These are phyloP conservation scores for Ganoderma sinense DNA, from an alignment of 1,284 basidiomycete genomes.

Conservation along the genomic window DNA sequence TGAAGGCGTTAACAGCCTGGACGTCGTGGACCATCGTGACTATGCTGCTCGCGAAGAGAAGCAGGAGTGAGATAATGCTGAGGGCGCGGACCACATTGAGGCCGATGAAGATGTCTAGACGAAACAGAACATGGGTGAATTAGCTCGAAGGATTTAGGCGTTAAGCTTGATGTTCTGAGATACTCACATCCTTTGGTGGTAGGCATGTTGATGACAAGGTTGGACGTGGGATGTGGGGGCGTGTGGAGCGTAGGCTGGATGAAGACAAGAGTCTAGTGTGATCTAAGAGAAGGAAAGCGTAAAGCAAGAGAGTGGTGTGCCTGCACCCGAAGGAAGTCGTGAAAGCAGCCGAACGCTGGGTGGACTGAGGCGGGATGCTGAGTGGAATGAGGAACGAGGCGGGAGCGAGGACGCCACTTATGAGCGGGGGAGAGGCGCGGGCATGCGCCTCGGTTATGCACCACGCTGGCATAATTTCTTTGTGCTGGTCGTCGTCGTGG, in stretches of 20 bases:
- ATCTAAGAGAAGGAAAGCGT: slow-evolving; percentile 19
- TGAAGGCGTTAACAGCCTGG: slow-evolving; percentile 75
- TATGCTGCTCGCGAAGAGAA: slow-evolving; percentile 85
- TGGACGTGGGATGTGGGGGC: neutral
- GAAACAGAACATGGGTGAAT: neutral
- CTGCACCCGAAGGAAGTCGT: slow-evolving; percentile 23
- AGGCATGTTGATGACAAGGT: slow-evolving; percentile 12
- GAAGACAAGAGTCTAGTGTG: neutral
- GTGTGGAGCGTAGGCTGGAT: neutral
- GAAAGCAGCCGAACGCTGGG: slow-evolving; percentile 9
- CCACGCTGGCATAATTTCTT: slow-evolving; percentile 13
- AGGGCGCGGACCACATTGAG: slow-evolving; percentile 82
- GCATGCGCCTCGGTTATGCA: slow-evolving; percentile 2
- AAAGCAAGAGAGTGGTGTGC: slow-evolving; percentile 24
- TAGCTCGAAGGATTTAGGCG: neutral
- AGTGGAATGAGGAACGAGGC: slow-evolving; percentile 19
- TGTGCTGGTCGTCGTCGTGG: slow-evolving; percentile 14
- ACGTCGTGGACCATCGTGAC: slow-evolving; percentile 83
- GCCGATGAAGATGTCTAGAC: slow-evolving; percentile 74
- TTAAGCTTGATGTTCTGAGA: neutral
- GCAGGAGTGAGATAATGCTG: slow-evolving; percentile 81
- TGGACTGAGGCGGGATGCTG: slow-evolving; percentile 6
- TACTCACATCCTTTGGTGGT: slow-evolving; percentile 24
- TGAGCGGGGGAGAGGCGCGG: slow-evolving; percentile 18
- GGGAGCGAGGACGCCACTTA: slow-evolving; percentile 12